A percentile compares a stretch with the other conserved stretches of the same genome.
Evolutionary conservation across 306 rosid species (phyloP).

Genomic region (Cucurbita pepo): DNA sequence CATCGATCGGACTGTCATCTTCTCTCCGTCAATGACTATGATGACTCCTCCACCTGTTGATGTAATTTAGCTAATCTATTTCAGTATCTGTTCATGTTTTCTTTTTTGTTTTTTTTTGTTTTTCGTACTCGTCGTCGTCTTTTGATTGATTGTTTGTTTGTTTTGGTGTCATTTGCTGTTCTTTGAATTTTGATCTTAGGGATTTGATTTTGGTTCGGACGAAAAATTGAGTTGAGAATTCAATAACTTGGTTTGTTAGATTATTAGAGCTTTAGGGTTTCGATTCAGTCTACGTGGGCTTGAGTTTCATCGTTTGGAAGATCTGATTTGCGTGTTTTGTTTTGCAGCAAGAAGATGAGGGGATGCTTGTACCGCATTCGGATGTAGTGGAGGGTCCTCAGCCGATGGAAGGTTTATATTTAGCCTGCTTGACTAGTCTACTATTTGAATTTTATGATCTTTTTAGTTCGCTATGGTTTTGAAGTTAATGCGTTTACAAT

Average conservation of each 20-base stretch:
- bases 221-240: conserved; percentile 8
- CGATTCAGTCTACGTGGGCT: conserved; percentile 21
- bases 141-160: not conserved
- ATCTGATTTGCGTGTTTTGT: conserved; percentile 17
- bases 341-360: conserved; percentile 44
- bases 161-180: conserved; percentile 1
- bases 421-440: not conserved
- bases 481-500: conserved; percentile 3
- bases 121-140: not conserved
- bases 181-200: conserved; percentile 16
- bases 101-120: not conserved
- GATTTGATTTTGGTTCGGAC: conserved; percentile 5
- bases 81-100: not conserved
- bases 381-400: conserved; percentile 46
- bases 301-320: conserved; percentile 22
- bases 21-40: conserved; percentile 35
- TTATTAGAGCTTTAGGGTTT: conserved; percentile 24
- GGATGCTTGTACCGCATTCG: conserved; percentile 45
- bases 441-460: conserved; percentile 1
- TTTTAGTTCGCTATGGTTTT: not conserved
- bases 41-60: conserved; percentile 39
- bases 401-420: conserved; percentile 45
- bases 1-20: conserved; percentile 24
- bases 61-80: conserved; percentile 13
- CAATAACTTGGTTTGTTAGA: conserved; percentile 2